Conservation (phyloP, 768 basidiomycete genomes). For the Hygrocybe punicea region DNA sequence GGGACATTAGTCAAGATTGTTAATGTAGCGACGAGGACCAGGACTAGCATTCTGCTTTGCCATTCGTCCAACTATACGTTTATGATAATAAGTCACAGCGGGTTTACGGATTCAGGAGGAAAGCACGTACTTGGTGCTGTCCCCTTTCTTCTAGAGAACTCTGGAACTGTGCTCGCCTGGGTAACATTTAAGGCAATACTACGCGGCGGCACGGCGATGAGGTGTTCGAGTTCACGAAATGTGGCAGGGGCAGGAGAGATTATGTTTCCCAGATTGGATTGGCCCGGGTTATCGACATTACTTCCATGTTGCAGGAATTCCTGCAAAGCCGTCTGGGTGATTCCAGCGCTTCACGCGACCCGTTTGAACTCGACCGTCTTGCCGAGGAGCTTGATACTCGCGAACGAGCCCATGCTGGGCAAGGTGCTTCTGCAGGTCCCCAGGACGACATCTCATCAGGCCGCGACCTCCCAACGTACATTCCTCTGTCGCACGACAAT, state of each 20-base stretch:
- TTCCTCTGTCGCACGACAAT: constrained; percentile 79
- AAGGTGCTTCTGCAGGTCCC: constrained; percentile 4
- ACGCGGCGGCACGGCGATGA: too few species aligned
- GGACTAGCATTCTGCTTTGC: constrained; percentile 46
- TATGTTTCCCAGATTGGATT: too few species aligned
- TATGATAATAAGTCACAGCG: background rate
- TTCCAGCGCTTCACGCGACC: constrained; percentile 38
- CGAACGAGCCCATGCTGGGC: constrained; percentile 33
- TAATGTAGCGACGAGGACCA: background rate
- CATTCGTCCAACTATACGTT: constrained; percentile 29
- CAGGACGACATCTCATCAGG: background rate
- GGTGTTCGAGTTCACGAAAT: too few species aligned
- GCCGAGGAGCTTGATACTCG: constrained; percentile 67
- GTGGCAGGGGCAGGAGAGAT: too few species aligned
- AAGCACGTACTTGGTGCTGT: background rate
- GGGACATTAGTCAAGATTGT: background rate
- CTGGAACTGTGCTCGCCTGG: too few species aligned
- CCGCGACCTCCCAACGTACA: constrained; percentile 54
- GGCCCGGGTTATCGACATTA: too few species aligned
- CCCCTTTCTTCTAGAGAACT: too few species aligned
- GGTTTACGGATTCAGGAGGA: too few species aligned
- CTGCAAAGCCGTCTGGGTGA: too few species aligned
- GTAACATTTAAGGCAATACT: too few species aligned
- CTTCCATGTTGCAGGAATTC: too few species aligned
- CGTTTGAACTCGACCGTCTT: constrained; percentile 65